Evolutionary conservation across 768 basidiomycete species (phyloP), one percentile per base, ranked within the genome.

Genomic region (Collybiopsis luxurians): DNA sequence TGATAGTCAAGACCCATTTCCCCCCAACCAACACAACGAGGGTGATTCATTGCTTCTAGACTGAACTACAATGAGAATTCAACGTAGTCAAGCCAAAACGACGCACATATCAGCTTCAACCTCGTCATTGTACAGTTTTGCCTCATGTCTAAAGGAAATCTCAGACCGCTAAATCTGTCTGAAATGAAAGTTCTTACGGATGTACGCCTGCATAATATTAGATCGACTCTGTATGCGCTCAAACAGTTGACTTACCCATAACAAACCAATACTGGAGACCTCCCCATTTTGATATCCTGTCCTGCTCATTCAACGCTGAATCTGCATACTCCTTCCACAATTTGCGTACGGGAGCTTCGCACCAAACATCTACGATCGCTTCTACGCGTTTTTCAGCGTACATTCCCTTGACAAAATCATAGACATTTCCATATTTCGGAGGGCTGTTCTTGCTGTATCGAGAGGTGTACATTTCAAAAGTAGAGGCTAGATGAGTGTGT

Each of bases 1-100:
- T 92, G 89, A 62, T 90, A 92, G 59, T 94, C 92, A 12, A 92
- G 79, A 0, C 92, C 91, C 55, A 93, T 93, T 65, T 95, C 92
- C 0, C 92, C 92, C 86, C 88, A 89, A 2, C 90, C 90, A 6
- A 94, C 90, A 63, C 90, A 92, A 11, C 87, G 83, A 1, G 90
- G 88, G 62, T 93, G 91, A 0, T 74, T 44, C 83, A 92, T 89
- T 2, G 90, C 90, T 64, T 85, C 83, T 49, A 90, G 58, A 27
- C 89, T 91, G 63, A 30, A 15, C 40, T n/a, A n/a, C n/a, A n/a
- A n/a, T n/a, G n/a, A n/a, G n/a, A n/a, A n/a, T n/a, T n/a, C n/a
- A n/a, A n/a, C n/a, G n/a, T n/a, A 34, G 34, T 1, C 13, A 15
- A 34, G 31, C 19, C 17, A 15, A 51, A 34, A 38, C 43, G 21